These are phyloP conservation scores for Aurantiochytrium sp. DNA, from an alignment of 108 stramenopile species.

Conservation along the genomic window DNA sequence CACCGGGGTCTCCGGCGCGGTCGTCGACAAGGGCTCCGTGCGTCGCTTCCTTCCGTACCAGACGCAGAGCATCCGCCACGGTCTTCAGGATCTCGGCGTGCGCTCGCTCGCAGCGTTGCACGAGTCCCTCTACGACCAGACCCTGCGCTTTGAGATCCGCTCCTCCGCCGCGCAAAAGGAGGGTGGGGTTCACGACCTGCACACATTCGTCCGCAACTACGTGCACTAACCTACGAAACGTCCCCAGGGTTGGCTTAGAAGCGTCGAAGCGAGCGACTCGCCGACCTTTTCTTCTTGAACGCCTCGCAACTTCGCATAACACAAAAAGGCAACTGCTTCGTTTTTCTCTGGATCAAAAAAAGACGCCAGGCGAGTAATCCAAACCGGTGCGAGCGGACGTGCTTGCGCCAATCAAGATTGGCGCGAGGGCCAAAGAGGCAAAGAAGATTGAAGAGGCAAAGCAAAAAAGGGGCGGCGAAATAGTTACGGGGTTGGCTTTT, in stretches of 20 bases:
- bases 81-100: slow-evolving; percentile 90
- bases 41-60: slow-evolving; percentile 95
- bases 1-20: slow-evolving; percentile 96
- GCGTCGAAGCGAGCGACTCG: no score
- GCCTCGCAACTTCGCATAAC: no score
- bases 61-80: slow-evolving; percentile 89
- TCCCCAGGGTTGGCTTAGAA: no score
- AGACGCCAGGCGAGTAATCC: neutral
- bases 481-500: no score
- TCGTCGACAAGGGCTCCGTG: slow-evolving; percentile 96
- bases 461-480: no score
- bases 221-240: neutral
- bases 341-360: neutral
- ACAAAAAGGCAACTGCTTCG: no score
- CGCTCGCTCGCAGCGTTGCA: slow-evolving; percentile 57
- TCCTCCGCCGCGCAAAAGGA: slow-evolving; percentile 98
- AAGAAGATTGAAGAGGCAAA: no score
- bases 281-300: no score
- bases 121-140: neutral
- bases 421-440: no score
- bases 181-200: slow-evolving; percentile 95
- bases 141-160: slow-evolving; percentile 84
- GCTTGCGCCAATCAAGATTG: no score
- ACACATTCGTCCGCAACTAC: slow-evolving; percentile 74
- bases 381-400: no score